These are phyloP conservation scores for Corylus heterophylla DNA, from an alignment of 306 rosid genomes.

Conservation along the genomic window DNA sequence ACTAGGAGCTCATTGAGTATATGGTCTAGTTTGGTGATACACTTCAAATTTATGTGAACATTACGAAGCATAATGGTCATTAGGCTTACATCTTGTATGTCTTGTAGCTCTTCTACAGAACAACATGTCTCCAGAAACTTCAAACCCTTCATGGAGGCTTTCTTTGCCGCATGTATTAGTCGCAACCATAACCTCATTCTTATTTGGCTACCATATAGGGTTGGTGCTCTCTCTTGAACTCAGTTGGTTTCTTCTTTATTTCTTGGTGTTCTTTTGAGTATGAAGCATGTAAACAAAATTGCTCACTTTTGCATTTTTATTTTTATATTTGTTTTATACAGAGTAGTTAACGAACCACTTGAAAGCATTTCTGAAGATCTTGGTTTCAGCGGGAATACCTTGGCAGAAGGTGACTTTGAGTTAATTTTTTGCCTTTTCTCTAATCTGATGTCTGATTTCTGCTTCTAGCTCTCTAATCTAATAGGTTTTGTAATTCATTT, in stretches of 20 bases:
- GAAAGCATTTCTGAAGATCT: slow-evolving; percentile 91
- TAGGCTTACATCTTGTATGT: slow-evolving; percentile 32
- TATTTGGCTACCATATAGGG: slow-evolving; percentile 96
- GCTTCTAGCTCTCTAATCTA: slow-evolving; percentile 22
- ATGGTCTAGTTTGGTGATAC: not conserved
- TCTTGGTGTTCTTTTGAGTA: slow-evolving; percentile 14
- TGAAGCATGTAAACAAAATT: slow-evolving; percentile 10
- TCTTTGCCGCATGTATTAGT: slow-evolving; percentile 81
- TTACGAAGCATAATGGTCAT: slow-evolving; percentile 19
- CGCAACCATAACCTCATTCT: slow-evolving; percentile 77
- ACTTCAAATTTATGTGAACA: slow-evolving; percentile 6
- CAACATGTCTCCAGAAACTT: slow-evolving; percentile 45
- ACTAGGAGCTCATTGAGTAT: not conserved
- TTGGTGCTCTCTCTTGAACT: slow-evolving; percentile 47
- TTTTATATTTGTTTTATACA: slow-evolving; percentile 38
- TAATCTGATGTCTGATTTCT: slow-evolving; percentile 19
- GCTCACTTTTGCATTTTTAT: not conserved
- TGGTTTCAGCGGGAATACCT: slow-evolving; percentile 84
- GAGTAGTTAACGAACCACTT: slow-evolving; percentile 96
- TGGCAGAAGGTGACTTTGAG: slow-evolving; percentile 79
- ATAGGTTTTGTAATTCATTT: slow-evolving; percentile 21
- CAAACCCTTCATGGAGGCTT: slow-evolving; percentile 83
- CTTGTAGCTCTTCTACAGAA: slow-evolving; percentile 56
- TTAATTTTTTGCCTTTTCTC: slow-evolving; percentile 9
- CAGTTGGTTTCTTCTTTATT: slow-evolving; percentile 10